phyloP scores from a whole-genome alignment of 352 stramenopile species.

The Ophiocytium majus region DNA sequence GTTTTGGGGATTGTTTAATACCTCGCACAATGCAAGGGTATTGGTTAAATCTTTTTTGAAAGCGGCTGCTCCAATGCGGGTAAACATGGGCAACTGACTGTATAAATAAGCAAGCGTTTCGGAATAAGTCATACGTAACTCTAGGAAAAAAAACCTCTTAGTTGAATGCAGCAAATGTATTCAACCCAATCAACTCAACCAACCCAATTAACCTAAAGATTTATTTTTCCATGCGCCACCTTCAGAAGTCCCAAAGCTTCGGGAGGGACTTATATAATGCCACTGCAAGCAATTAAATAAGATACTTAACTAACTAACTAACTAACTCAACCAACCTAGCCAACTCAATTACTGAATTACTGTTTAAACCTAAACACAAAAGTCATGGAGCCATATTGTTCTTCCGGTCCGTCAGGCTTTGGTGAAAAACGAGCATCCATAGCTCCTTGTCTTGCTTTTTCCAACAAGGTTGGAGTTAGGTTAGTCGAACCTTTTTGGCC shows the following conservation, averaged over 20 bases:
- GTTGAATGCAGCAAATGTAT: no score
- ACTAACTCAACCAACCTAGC: no score
- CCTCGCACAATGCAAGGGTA: neutral
- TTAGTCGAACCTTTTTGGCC: neutral
- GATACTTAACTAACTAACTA: no score
- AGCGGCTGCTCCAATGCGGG: neutral
- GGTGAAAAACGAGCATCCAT: neutral
- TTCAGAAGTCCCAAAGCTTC: no score
- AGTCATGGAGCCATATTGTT: neutral
- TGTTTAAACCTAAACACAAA: no score
- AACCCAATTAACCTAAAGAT: no score
- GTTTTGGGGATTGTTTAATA: slow-evolving; percentile 1
- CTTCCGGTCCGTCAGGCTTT: neutral
- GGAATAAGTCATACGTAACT: neutral
- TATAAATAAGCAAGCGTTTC: neutral
- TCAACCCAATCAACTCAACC: no score
- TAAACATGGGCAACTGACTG: neutral
- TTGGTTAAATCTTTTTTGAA: slow-evolving; percentile 3
- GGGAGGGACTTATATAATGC: no score
- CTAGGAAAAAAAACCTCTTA: neutral
- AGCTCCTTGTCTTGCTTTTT: slow-evolving; percentile 9
- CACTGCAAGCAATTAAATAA: no score
- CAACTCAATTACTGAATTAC: no score
- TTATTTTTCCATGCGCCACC: no score
- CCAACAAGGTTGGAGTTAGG: neutral